These are phyloP conservation scores for Fibroporia radiculosa DNA, from an alignment of 768 basidiomycete genomes.

Conservation along the genomic window DNA sequence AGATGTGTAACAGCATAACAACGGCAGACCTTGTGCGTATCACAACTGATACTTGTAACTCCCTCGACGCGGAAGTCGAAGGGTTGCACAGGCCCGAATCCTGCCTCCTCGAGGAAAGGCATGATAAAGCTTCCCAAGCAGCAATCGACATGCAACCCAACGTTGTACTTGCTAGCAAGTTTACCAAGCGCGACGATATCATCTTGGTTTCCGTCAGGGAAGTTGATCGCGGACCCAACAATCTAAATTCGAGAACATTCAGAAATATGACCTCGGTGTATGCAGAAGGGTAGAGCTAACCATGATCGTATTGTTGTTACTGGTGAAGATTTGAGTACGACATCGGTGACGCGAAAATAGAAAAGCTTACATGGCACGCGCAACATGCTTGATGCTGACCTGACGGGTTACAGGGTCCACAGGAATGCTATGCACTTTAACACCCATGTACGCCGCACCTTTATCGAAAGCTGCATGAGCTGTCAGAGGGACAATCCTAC, in stretches of 20 bases:
- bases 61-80: constrained; percentile 92
- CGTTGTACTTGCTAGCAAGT: constrained; percentile 64
- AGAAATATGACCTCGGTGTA: neutral
- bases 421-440: constrained; percentile 86
- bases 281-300: constrained; percentile 26
- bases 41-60: constrained; percentile 92
- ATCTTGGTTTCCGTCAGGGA: constrained; percentile 82
- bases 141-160: constrained; percentile 92
- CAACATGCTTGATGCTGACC: constrained; percentile 69
- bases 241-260: constrained; percentile 35
- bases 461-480: constrained; percentile 97
- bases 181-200: constrained; percentile 72
- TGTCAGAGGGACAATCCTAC: constrained; percentile 73
- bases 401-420: constrained; percentile 71
- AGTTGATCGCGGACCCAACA: constrained; percentile 81
- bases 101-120: constrained; percentile 80
- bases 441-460: constrained; percentile 76
- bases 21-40: constrained; percentile 77
- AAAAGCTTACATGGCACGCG: constrained; percentile 74
- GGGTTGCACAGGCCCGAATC: constrained; percentile 50
- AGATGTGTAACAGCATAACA: neutral
- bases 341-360: constrained; percentile 2
- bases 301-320: constrained; percentile 87
- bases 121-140: constrained; percentile 92
- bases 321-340: constrained; percentile 21